Conservation (phyloP, 805 yeast genomes). For the Candida loeiensis region DNA sequence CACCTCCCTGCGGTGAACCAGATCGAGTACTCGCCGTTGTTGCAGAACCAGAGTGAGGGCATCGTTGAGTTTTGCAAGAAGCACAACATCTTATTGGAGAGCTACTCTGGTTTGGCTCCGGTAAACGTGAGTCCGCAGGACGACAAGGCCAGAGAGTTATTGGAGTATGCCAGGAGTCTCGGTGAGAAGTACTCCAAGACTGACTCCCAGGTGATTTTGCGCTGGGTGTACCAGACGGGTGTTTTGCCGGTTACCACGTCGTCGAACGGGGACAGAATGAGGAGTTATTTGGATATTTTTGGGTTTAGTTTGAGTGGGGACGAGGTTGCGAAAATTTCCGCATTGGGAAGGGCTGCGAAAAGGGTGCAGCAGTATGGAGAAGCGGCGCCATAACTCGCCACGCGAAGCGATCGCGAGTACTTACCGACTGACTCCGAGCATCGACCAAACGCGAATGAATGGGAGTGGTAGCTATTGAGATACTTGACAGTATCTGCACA, state of each 20-base stretch:
- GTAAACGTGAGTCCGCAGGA: constrained; percentile 58
- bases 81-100: constrained; percentile 54
- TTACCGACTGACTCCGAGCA: too few relatives aligned
- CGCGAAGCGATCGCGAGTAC: too few relatives aligned
- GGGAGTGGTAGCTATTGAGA: too few relatives aligned
- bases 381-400: too few relatives aligned
- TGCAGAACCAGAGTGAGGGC: constrained; percentile 68
- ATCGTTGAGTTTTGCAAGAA: constrained; percentile 71
- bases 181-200: constrained; percentile 53
- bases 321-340: constrained; percentile 78
- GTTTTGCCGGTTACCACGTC: constrained; percentile 80
- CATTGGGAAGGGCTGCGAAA: constrained; percentile 29
- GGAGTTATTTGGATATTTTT: constrained; percentile 55
- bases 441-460: too few relatives aligned
- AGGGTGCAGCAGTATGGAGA: constrained; percentile 6
- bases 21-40: constrained; percentile 89
- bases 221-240: constrained; percentile 83
- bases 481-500: too few relatives aligned
- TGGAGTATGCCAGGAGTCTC: constrained; percentile 48
- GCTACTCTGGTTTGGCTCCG: constrained; percentile 80
- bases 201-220: constrained; percentile 65
- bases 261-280: constrained; percentile 59
- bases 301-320: constrained; percentile 47
- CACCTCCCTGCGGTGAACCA: constrained; percentile 76
- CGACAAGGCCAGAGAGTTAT: constrained; percentile 51